Conservation (phyloP, 768 basidiomycete genomes). For the Lactarius indigo region DNA sequence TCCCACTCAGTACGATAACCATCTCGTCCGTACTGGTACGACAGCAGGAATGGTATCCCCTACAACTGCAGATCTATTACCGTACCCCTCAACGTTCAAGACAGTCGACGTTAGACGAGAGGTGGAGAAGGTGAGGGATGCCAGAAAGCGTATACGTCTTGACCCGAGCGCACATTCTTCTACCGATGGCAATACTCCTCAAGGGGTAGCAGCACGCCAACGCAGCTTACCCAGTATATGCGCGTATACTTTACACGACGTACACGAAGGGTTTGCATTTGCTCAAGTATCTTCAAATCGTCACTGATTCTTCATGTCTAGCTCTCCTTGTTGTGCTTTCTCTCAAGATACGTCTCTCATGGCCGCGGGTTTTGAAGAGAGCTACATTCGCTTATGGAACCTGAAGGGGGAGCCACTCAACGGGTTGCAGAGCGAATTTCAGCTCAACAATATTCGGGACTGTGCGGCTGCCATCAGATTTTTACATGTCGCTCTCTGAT, state of each 20-base stretch:
- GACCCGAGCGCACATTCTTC: slow-evolving; percentile 66
- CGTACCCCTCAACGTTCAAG: slow-evolving; percentile 79
- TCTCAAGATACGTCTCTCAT: slow-evolving; percentile 88
- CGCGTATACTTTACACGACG: slow-evolving; percentile 91
- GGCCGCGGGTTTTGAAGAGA: slow-evolving; percentile 95
- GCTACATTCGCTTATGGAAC: slow-evolving; percentile 92
- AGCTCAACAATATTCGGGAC: slow-evolving; percentile 60
- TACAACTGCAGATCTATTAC: slow-evolving; percentile 66
- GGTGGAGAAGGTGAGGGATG: slow-evolving; percentile 84
- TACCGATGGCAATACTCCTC: slow-evolving; percentile 55
- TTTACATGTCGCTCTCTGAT: background rate
- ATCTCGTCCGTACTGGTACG: slow-evolving; percentile 47
- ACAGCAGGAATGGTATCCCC: slow-evolving; percentile 60
- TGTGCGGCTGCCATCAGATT: slow-evolving; percentile 42
- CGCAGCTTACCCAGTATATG: slow-evolving; percentile 88
- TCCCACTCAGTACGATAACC: slow-evolving; percentile 60
- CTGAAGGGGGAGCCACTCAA: slow-evolving; percentile 86
- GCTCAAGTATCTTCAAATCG: background rate
- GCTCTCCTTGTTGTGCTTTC: slow-evolving; percentile 82
- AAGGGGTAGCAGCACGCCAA: slow-evolving; percentile 52
- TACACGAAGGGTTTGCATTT: slow-evolving; percentile 80
- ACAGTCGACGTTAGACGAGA: slow-evolving; percentile 87
- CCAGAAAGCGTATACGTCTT: slow-evolving; percentile 85
- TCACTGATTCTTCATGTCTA: slow-evolving; percentile 33
- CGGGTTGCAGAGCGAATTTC: slow-evolving; percentile 74